Percentiles rank a stretch among this genome's conserved stretches.
Evolutionary conservation across 192 early-diverging fungal genomes (phyloP).

Genomic region (Coemansia asiatica): DNA sequence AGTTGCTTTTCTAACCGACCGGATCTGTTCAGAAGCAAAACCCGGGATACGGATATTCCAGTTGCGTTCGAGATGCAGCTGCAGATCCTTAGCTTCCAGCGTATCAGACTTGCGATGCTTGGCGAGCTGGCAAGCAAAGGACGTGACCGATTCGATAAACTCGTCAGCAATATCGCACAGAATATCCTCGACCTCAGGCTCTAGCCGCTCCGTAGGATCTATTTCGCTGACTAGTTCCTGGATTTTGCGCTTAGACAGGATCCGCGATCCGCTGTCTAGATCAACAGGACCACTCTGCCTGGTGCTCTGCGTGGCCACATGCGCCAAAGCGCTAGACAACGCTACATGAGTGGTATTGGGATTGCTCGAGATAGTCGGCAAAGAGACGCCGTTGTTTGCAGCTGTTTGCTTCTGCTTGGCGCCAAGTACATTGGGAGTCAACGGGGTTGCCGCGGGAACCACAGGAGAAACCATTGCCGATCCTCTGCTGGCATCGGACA

Average conservation of each 20-base stretch:
- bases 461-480: conserved; percentile 12
- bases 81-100: conserved; percentile 82
- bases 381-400: conserved; percentile 13
- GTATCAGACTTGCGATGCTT: conserved; percentile 78
- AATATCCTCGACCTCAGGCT: conserved; percentile 84
- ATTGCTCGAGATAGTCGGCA: conserved; percentile 18
- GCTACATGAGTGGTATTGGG: conserved; percentile 37
- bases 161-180: conserved; percentile 82
- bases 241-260: conserved; percentile 76
- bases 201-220: conserved; percentile 73
- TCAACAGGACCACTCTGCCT: conserved; percentile 44
- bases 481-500: not conserved
- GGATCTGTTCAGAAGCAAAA: conserved; percentile 78
- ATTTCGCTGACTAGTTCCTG: conserved; percentile 84
- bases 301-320: conserved; percentile 51
- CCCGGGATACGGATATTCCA: conserved; percentile 90
- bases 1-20: conserved; percentile 68
- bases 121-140: conserved; percentile 79
- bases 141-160: conserved; percentile 82
- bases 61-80: conserved; percentile 84
- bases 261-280: conserved; percentile 43
- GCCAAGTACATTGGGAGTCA: conserved; percentile 32
- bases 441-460: conserved; percentile 21
- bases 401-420: conserved; percentile 11
- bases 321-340: conserved; percentile 43